phyloP scores from a whole-genome alignment of 2,329 filamentous ascomycete species.

The Podosphaera aphanis region DNA sequence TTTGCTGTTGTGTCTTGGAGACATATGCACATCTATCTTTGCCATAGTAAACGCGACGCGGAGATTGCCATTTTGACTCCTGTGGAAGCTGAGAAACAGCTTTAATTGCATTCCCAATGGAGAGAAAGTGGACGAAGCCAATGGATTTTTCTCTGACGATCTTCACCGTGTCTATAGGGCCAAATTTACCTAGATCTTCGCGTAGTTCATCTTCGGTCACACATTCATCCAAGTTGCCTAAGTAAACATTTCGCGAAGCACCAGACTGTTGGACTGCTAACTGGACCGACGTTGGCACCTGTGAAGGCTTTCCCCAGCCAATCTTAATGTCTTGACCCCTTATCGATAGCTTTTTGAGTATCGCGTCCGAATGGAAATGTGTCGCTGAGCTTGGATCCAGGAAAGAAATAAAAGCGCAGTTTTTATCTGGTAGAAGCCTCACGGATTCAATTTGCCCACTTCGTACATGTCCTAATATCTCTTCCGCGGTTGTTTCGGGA shows the following conservation, averaged over 20 bases:
- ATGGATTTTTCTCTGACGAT: constrained; percentile 95
- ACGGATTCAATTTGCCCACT: constrained; percentile 99
- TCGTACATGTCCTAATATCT: constrained; percentile 85
- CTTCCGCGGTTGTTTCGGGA: constrained; percentile 88
- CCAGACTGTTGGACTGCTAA: constrained; percentile 92
- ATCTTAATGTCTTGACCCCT: constrained; percentile 99
- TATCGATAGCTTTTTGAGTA: constrained; percentile 97
- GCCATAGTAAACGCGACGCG: constrained; percentile 90
- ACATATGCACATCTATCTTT: constrained; percentile 97
- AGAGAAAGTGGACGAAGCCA: constrained; percentile 91
- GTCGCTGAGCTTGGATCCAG: constrained; percentile 92
- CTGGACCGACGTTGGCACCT: constrained; percentile 93
- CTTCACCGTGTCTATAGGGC: constrained; percentile 90
- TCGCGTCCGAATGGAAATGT: constrained; percentile 97
- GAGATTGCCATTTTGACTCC: constrained; percentile 89
- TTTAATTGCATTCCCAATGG: constrained; percentile 95
- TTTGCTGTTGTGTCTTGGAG: constrained; percentile 98
- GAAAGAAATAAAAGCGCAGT: constrained; percentile 98
- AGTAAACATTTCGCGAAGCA: constrained; percentile 87
- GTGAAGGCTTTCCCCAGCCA: constrained; percentile 95
- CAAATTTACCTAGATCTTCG: constrained; percentile 89
- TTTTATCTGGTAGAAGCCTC: constrained; percentile 88
- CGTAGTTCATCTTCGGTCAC: constrained; percentile 76
- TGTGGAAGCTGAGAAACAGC: constrained; percentile 89
- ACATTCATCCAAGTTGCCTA: constrained; percentile 81